These are phyloP conservation scores for Xylaria sp. DNA, from an alignment of 2,329 filamentous ascomycete genomes.

Conservation along the genomic window DNA sequence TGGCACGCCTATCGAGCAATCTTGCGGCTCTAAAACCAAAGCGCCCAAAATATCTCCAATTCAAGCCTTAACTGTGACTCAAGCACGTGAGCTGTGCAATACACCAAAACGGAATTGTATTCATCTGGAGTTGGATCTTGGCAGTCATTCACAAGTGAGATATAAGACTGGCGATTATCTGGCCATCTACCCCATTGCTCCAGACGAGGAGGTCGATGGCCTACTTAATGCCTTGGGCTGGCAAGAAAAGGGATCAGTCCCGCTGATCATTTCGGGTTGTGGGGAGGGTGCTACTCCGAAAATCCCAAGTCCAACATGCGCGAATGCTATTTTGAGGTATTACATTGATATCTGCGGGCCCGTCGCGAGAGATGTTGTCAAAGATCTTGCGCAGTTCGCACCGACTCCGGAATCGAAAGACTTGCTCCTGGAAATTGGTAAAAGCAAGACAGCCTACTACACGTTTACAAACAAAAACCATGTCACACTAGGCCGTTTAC, in stretches of 20 bases:
- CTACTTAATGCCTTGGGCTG: background rate
- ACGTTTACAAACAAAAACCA: background rate
- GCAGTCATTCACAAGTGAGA: slow-evolving; percentile 3
- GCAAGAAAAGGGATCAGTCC: background rate
- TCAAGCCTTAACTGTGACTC: background rate
- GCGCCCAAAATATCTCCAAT: background rate
- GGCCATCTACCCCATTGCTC: background rate
- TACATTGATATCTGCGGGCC: background rate
- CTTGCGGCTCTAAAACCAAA: background rate
- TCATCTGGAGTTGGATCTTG: slow-evolving; percentile 2
- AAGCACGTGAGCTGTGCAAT: slow-evolving; percentile 3
- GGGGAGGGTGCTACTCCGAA: background rate
- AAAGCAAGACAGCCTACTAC: background rate
- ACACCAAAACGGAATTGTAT: background rate
- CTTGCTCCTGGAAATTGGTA: background rate
- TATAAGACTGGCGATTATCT: slow-evolving; percentile 6
- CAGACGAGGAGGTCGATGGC: background rate
- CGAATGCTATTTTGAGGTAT: background rate
- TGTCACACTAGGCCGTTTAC: background rate
- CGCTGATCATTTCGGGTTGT: background rate
- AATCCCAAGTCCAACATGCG: background rate
- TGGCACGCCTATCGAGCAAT: background rate
- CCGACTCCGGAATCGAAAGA: background rate
- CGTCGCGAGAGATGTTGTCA: background rate
- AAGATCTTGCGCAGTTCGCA: slow-evolving; percentile 2